Evolutionary conservation across 805 yeast species (phyloP), one percentile per base, ranked within the genome.

Genomic region (Schizosaccharomyces osmophilus): DNA sequence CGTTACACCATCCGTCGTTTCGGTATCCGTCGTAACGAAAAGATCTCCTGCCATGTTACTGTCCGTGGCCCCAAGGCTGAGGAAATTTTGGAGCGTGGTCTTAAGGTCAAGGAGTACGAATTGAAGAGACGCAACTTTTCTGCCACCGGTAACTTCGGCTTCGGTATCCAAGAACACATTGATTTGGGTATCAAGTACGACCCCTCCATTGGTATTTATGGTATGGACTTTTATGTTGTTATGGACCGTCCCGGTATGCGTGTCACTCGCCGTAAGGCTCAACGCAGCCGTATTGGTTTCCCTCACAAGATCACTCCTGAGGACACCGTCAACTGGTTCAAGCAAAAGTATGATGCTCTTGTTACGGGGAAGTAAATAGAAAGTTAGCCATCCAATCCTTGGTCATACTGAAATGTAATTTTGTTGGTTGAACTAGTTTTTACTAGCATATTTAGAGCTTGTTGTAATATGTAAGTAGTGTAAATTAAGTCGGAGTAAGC

Each of bases 21-120:
- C 79, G 95, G 97, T 84, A 93, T 93, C 84, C 89, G 98, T 84
- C 87, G 98, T 87, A 93, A 93, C 81, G 98, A 93, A 80, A 90
- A 93, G 84, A 93, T 93, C 75, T 87, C 98, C 69, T 97, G 89
- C 71, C 98, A 93, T 80, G 98, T 93, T 69, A 93, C 98, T 76
- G 82, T 93, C 78, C 88, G 98, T 83, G 98, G 98, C 73, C 97
- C 98, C 81, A 93, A 90, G 67, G 94, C 94, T 71, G 95, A 88
- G 83, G 98, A 93, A 83, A 93, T 93, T 80, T 82, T 93, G 76
- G 98, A 93, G 84, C 87, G 98, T 81, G 98, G 98, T 77, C 83
- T 93, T 74, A 93, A 93, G 83, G 98, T 93, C 77, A 93, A 90
- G 83, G 98, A 93, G 82, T 93, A 88, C 82, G 97, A 93, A 82